A percentile compares a stretch with the other conserved stretches of the same genome.
Conservation (phyloP, 192 early-diverging fungal species). For the Coemansia javaensis region DNA sequence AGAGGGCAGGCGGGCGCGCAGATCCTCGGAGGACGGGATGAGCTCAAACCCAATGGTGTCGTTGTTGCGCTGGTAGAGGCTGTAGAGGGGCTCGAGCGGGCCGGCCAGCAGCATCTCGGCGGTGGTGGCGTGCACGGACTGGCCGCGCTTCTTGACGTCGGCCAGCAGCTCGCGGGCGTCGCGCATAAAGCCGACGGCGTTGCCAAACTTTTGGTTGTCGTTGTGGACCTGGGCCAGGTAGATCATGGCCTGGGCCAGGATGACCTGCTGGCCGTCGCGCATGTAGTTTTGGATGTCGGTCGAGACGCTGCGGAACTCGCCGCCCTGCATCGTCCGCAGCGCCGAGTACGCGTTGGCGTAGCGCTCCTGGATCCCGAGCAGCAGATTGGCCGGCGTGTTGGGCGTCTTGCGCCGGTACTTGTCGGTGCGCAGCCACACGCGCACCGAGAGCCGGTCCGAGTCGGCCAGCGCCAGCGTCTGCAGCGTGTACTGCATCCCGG, state of each 20-base stretch:
- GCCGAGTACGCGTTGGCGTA: constrained; percentile 32
- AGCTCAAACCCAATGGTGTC: constrained; percentile 49
- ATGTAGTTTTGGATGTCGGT: constrained; percentile 45
- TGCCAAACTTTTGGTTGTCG: constrained; percentile 46
- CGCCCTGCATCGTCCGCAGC: constrained; percentile 35
- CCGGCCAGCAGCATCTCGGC: constrained; percentile 39
- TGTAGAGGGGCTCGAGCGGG: constrained; percentile 40
- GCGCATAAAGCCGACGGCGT: constrained; percentile 48
- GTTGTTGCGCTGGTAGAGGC: constrained; percentile 48
- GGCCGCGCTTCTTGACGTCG: constrained; percentile 36
- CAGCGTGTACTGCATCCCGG: constrained; percentile 50
- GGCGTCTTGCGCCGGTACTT: constrained; percentile 40
- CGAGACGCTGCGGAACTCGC: constrained; percentile 43
- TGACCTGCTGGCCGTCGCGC: constrained; percentile 45
- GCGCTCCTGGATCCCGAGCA: constrained; percentile 45
- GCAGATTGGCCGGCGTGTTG: constrained; percentile 42
- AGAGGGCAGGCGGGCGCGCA: constrained; percentile 36
- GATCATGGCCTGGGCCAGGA: constrained; percentile 49
- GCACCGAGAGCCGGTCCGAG: constrained; percentile 45
- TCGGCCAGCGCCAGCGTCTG: constrained; percentile 46
- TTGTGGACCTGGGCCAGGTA: constrained; percentile 47
- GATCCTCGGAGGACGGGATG: constrained; percentile 40
- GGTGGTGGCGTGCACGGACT: constrained; percentile 34
- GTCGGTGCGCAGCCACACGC: constrained; percentile 44
- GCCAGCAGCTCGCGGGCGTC: constrained; percentile 41